phyloP scores from a whole-genome alignment of 1,284 basidiomycete genomes.

The Acaromyces ingoldii region DNA sequence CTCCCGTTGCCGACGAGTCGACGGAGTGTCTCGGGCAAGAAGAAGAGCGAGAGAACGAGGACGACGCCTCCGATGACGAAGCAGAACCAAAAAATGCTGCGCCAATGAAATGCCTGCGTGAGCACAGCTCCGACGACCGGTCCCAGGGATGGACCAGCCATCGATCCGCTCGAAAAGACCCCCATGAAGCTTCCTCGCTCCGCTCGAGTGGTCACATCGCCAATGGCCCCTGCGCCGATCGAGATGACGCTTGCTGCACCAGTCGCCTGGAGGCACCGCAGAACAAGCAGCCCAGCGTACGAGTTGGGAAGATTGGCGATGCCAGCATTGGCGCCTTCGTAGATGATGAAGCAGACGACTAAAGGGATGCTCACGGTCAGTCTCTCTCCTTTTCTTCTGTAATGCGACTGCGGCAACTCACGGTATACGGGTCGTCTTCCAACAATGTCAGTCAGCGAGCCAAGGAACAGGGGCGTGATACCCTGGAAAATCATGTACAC shows the following conservation, averaged over 20 bases:
- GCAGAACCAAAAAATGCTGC: slow-evolving; percentile 71
- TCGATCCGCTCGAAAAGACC: neutral
- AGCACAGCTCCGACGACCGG: neutral
- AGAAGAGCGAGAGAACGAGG: slow-evolving; percentile 57
- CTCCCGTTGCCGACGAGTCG: slow-evolving; percentile 51
- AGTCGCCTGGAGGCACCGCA: slow-evolving; percentile 50
- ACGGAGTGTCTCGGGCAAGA: slow-evolving; percentile 64
- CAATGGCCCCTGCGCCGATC: neutral
- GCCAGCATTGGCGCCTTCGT: slow-evolving; percentile 56
- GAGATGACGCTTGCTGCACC: neutral
- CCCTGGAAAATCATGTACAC: slow-evolving; percentile 72
- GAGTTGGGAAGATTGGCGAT: slow-evolving; percentile 59
- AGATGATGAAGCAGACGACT: slow-evolving; percentile 58
- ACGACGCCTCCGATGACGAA: slow-evolving; percentile 61
- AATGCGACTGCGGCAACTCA: too few species aligned
- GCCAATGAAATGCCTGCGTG: neutral
- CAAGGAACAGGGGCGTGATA: slow-evolving; percentile 56
- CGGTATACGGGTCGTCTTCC: slow-evolving; percentile 61
- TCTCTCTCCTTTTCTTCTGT: too few species aligned
- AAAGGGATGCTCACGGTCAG: too few species aligned
- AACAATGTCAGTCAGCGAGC: slow-evolving; percentile 58
- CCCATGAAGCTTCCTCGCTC: neutral
- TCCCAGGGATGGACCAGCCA: neutral
- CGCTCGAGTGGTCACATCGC: neutral
- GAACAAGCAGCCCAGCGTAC: slow-evolving; percentile 63